Base-by-base conservation (phyloP, 2,329 filamentous ascomycete genomes). In the Thelonectria blattea region DNA sequence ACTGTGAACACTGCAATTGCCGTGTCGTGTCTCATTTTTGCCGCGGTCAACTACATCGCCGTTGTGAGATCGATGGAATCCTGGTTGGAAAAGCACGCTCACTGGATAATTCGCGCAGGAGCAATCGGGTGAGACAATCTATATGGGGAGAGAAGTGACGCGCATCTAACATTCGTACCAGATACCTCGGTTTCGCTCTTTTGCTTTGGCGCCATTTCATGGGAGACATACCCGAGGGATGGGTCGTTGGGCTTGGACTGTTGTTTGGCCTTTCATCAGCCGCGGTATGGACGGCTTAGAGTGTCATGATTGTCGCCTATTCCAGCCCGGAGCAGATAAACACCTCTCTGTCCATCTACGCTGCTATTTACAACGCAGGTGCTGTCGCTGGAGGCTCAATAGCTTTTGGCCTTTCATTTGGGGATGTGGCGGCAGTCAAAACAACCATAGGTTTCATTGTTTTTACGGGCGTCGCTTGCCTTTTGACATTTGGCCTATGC, bases 121-220 rank as follows among this genome's bases (percentile, higher is more conserved):
- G 18, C 45, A 30, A n/a, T 49, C 2, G 52, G 52, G 52, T 34
- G 9, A 24, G 12, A 2, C 8, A 30, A 30, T 7, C 27, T 11
- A 3, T 11, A 15, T 24, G 22, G 6, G 6, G 22, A 8, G 14
- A 14, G 10, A 5, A 14, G 9, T 2, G 1, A 32, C 52, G 22
- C 10, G 22, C 9, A 34, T 39, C 52, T 56, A 11, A 56, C 52
- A 18, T 5, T 8, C 2, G 14, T 4, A 4, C 11, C 14, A 56
- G 52, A 5, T 56, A 49, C 46, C 52, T 43, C 22, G 34, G 42
- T 17, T 56, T 20, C 11, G 45, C 49, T 12, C 30, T 45, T 12
- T 56, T 56, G 42, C 52, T 56, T 42, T 48, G 34, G n/a, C 49
- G 42, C 22, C 42, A 56, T 17, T 20, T 49, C 34, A 56, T 30